A percentile compares a stretch with the other conserved stretches of the same genome.
phyloP scores from a whole-genome alignment of 1,139 yeast species.

The Saccharomyces hybrid region DNA sequence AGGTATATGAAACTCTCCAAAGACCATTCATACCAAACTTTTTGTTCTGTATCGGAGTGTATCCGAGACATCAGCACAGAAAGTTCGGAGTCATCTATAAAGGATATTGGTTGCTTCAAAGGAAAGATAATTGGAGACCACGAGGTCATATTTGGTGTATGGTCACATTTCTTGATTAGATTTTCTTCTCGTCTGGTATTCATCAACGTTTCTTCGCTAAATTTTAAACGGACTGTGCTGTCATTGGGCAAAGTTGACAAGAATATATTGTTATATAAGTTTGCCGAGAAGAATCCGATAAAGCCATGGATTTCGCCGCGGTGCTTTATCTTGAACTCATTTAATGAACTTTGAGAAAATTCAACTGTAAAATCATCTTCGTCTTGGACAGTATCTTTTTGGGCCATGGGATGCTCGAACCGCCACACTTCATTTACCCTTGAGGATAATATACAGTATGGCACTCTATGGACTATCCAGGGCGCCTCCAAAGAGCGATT shows the following conservation, averaged over 20 bases:
- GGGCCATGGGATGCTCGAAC: slow-evolving; percentile 40
- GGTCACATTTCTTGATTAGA: slow-evolving; percentile 27
- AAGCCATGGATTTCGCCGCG: slow-evolving; percentile 61
- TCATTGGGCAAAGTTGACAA: slow-evolving; percentile 48
- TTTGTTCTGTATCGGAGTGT: slow-evolving; percentile 14
- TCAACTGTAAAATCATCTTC: slow-evolving; percentile 4
- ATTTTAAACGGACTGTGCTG: slow-evolving; percentile 8
- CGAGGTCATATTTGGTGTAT: slow-evolving; percentile 50
- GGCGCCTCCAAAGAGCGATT: slow-evolving; percentile 40
- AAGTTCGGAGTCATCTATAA: slow-evolving; percentile 47
- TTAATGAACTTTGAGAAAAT: slow-evolving; percentile 13
- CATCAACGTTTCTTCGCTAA: background rate
- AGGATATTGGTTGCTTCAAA: slow-evolving; percentile 40
- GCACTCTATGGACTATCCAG: slow-evolving; percentile 52
- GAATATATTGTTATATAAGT: slow-evolving; percentile 48
- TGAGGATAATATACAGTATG: slow-evolving; percentile 40
- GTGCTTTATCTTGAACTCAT: slow-evolving; percentile 35
- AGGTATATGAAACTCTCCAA: slow-evolving; percentile 43
- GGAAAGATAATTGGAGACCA: slow-evolving; percentile 81
- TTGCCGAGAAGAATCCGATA: slow-evolving; percentile 66
- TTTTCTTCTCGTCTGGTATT: background rate
- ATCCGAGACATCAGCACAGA: slow-evolving; percentile 39
- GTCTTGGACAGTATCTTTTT: background rate
- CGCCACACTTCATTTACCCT: slow-evolving; percentile 44
- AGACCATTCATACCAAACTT: slow-evolving; percentile 68